Evolutionary conservation across 768 basidiomycete species (phyloP).

Genomic region (Boletus tylopilopsis): DNA sequence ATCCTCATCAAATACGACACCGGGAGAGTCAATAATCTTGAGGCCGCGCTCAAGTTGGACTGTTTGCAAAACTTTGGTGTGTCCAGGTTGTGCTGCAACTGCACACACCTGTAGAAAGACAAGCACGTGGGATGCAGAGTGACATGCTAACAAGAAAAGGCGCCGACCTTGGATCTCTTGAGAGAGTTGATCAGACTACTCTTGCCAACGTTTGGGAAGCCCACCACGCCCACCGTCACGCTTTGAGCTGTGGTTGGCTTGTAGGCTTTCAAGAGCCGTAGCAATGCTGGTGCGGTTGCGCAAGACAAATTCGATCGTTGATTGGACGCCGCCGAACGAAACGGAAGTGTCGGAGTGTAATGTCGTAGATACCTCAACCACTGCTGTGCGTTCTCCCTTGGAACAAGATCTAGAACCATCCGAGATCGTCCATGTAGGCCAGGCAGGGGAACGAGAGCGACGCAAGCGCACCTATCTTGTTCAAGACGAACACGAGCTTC

Average conservation of each 20-base stretch:
- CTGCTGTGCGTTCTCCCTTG: conserved; percentile 78
- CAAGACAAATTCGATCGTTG: conserved; percentile 81
- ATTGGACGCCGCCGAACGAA: conserved; percentile 74
- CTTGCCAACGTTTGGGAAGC: conserved; percentile 97
- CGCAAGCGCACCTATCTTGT: conserved; percentile 81
- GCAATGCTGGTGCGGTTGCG: conserved; percentile 67
- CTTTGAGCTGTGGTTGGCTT: conserved; percentile 62
- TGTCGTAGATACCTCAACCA: conserved; percentile 94
- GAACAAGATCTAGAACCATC: conserved; percentile 76
- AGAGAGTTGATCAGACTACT: conserved; percentile 92
- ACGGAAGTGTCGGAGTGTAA: conserved; percentile 88
- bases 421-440: background rate
- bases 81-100: conserved; percentile 92
- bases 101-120: conserved; percentile 63
- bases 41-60: conserved; percentile 91
- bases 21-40: conserved; percentile 91
- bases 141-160: background rate
- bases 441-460: background rate
- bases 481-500: conserved; percentile 89
- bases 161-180: conserved; percentile 74
- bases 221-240: conserved; percentile 87
- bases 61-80: conserved; percentile 89
- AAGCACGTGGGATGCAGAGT: background rate
- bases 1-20: conserved; percentile 93
- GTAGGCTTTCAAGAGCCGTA: conserved; percentile 82